Base-by-base conservation (phyloP, 2,329 filamentous ascomycete genomes). In the Chalara sp. region DNA sequence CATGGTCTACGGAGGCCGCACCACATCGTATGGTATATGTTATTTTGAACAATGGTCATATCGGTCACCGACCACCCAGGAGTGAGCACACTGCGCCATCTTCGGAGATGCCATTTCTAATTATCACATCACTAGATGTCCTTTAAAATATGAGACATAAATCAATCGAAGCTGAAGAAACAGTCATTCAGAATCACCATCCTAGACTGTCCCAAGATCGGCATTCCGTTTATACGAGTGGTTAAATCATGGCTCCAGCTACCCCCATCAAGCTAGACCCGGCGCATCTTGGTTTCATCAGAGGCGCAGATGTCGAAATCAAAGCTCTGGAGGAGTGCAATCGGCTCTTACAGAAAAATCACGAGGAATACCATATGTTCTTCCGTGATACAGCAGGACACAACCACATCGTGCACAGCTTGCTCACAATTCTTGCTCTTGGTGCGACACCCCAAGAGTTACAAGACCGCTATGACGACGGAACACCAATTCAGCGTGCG, bases 391-490 rank as follows among this genome's bases (percentile, higher is more conserved):
- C 67, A 2, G 84, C 84, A 1, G 92, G 86, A 55, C 90, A 95
- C 62, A 87, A 95, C 65, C 89, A 95, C 61, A 87, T 92, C 52
- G 75, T 76, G 5, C 89, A 95, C 60, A 83, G 88, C 32, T 68
- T 93, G 7, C 76, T 95, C 6, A 81, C 83, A 6, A 70, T 91
- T 35, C 92, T 84, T 64, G 85, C 86, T 37, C 81, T 92, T 1
- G 83, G 84, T 1, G 87, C 86, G 8, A 68, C 74, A 0, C 65
- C 84, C 0, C 62, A 72, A 0, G 66, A 78, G 13, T 71, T 95
- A 3, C 72, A 82, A 57, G 67, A 69, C 5, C 82, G 76, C n/a
- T 95, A 85, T 63, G 72, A 82, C 40, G 65, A 70, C 47, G 89
- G 90, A 64, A 68, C 68, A 6, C 61, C 63, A 4, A 89, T 90